phyloP scores from a whole-genome alignment of 2,329 filamentous ascomycete genomes.

The Zymoseptoria pseudotritici region DNA sequence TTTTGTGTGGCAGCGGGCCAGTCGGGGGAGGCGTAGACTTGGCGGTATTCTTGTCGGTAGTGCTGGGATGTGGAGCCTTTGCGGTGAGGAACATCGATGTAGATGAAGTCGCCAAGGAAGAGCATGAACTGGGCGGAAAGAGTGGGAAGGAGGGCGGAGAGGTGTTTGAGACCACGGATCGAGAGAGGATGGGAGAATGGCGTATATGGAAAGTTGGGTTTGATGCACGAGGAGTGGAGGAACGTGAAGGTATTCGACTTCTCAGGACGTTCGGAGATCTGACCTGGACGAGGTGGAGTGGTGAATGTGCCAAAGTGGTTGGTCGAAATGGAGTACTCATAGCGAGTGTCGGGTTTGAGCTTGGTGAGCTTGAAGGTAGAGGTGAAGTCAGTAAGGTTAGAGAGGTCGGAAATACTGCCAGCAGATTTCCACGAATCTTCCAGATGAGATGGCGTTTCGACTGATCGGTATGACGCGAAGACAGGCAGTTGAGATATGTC shows the following conservation, averaged over 20 bases:
- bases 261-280: constrained; percentile 44
- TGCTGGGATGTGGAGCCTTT: constrained; percentile 65
- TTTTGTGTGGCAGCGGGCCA: constrained; percentile 70
- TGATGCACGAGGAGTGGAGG: constrained; percentile 85
- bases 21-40: constrained; percentile 91
- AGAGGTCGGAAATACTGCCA: constrained; percentile 58
- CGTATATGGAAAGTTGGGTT: constrained; percentile 83
- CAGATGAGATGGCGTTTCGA: constrained; percentile 26
- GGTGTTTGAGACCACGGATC: constrained; percentile 69
- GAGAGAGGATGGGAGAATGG: constrained; percentile 74
- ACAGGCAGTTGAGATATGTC: constrained; percentile 67
- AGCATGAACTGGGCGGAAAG: constrained; percentile 67
- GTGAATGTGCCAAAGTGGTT: constrained; percentile 78
- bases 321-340: constrained; percentile 80
- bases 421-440: constrained; percentile 61
- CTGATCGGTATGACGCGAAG: constrained; percentile 54
- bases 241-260: constrained; percentile 75
- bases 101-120: constrained; percentile 79
- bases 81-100: constrained; percentile 76
- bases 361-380: constrained; percentile 59
- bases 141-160: constrained; percentile 64
- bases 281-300: constrained; percentile 64
- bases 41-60: constrained; percentile 86
- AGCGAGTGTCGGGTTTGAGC: constrained; percentile 63
- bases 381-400: constrained; percentile 77